These are phyloP conservation scores for Sarocladium strictum DNA, from an alignment of 2,329 filamentous ascomycete species.

Conservation along the genomic window DNA sequence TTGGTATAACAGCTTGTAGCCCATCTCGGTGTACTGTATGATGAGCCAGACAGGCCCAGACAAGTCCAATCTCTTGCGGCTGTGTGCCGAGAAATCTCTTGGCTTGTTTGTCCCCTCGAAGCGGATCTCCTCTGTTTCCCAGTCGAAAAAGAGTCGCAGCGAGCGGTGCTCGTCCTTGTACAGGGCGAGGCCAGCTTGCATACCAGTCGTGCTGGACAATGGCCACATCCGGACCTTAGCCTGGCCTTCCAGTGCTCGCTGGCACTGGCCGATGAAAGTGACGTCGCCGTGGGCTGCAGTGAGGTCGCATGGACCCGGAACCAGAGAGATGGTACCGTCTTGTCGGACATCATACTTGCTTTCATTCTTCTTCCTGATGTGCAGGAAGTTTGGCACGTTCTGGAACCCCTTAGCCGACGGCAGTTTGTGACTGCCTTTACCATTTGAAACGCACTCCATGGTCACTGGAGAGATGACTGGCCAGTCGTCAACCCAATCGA, in stretches of 20 bases:
- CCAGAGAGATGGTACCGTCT: neutral
- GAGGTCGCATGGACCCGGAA: conserved; percentile 5
- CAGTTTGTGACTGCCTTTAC: neutral
- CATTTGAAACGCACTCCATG: neutral
- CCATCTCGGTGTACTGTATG: conserved; percentile 7
- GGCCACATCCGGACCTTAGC: neutral
- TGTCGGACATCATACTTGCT: conserved; percentile 6
- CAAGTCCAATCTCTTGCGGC: neutral
- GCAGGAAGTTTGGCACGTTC: conserved; percentile 3
- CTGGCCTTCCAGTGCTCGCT: conserved; percentile 4
- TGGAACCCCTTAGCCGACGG: neutral
- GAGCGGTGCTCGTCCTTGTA: conserved; percentile 12
- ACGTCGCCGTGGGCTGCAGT: neutral
- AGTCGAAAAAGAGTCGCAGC: conserved; percentile 2
- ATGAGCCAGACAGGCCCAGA: neutral
- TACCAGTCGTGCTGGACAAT: neutral
- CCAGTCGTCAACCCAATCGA: conserved; percentile 12
- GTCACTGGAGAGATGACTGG: neutral
- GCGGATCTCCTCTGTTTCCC: neutral
- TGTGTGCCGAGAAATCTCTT: neutral
- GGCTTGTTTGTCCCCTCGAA: neutral
- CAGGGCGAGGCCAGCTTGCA: conserved; percentile 7
- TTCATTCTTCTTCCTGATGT: conserved; percentile 8
- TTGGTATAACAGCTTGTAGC: neutral
- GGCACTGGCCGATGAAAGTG: conserved; percentile 9